These are phyloP conservation scores for Arachnopeziza araneosa DNA, from an alignment of 2,329 filamentous ascomycete species.

Conservation along the genomic window DNA sequence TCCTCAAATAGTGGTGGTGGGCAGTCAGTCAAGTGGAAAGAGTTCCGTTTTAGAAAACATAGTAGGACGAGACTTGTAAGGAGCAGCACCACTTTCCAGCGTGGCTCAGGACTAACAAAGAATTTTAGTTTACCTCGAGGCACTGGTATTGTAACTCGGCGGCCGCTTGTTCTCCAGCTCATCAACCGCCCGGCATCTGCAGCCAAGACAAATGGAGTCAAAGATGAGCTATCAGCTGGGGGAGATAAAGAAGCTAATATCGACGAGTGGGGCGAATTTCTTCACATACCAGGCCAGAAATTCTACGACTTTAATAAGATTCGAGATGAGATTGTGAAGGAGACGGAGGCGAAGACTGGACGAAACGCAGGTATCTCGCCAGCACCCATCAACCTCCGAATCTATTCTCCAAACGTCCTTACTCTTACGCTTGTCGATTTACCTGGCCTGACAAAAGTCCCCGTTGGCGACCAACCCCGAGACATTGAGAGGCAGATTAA, in stretches of 20 bases:
- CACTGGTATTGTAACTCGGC: conserved; percentile 92
- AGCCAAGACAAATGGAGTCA: conserved; percentile 69
- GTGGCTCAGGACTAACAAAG: neutral
- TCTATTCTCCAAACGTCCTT: conserved; percentile 97
- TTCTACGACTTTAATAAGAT: conserved; percentile 99
- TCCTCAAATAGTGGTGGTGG: conserved; percentile 95
- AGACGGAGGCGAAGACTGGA: conserved; percentile 95
- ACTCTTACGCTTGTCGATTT: conserved; percentile 95
- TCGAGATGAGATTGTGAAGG: conserved; percentile 91
- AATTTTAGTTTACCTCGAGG: conserved; percentile 72
- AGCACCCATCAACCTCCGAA: conserved; percentile 92
- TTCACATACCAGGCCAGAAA: conserved; percentile 96
- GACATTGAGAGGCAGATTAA: conserved; percentile 96
- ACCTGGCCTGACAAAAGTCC: conserved; percentile 93
- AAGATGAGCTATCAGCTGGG: conserved; percentile 56
- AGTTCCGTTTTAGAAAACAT: conserved; percentile 99
- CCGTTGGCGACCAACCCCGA: conserved; percentile 90
- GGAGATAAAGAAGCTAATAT: conserved; percentile 83
- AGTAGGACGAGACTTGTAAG: conserved; percentile 96
- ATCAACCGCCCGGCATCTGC: conserved; percentile 76
- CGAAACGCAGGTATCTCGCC: conserved; percentile 95
- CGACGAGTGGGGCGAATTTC: conserved; percentile 98
- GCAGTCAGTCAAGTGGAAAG: conserved; percentile 98
- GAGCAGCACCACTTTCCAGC: conserved; percentile 19
- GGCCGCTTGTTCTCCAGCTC: conserved; percentile 93